Evolutionary conservation across 306 rosid species (phyloP), one percentile per base, ranked within the genome.

Genomic region (Cucurbita argyrosperma): DNA sequence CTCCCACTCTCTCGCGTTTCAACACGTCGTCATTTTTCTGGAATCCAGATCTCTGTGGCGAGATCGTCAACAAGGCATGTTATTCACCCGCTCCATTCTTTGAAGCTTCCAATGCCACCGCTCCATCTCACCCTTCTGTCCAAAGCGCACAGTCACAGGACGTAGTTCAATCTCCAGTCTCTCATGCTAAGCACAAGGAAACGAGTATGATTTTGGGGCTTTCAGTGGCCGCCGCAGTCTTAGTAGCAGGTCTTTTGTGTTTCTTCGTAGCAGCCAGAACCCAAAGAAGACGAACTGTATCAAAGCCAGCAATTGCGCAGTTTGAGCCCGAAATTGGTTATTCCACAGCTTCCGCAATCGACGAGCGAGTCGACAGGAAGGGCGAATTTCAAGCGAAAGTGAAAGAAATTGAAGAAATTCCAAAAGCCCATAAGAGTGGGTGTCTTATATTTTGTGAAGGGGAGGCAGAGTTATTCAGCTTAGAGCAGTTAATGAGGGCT

Each of bases 401-500:
- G 72, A 80, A 80, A 67, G 80, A 74, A 72, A 74, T 68, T 23
- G 87, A 77, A 73, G 85, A 74, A 59, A 61, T 61, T 5, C 75
- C 52, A 10, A 62, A 62, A 26, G 80, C 74, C 50, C 90, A 78
- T 12, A 79, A 77, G 82, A 90, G 90, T 38, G 93, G 93, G 58
- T 82, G 76, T 71, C 76, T 93, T 74, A 81, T 89, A 79, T 90
- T 93, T 82, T 84, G 89, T 65, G 77, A 79, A 6, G 94, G 96
- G 43, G 94, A 93, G 84, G 79, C 76, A 10, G 86, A 79, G 68
- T 43, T 79, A 14, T 93, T 89, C 67, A 86, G 83, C 57, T 72
- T 90, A 85, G 97, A 93, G 70, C 89, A 86, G 85, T 76, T 93
- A 50, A 93, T 93, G 98, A 79, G 87, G 40, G 98, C 90, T 7